Base-by-base conservation (phyloP, 768 basidiomycete species). In the Leccinum subgranulosum region DNA sequence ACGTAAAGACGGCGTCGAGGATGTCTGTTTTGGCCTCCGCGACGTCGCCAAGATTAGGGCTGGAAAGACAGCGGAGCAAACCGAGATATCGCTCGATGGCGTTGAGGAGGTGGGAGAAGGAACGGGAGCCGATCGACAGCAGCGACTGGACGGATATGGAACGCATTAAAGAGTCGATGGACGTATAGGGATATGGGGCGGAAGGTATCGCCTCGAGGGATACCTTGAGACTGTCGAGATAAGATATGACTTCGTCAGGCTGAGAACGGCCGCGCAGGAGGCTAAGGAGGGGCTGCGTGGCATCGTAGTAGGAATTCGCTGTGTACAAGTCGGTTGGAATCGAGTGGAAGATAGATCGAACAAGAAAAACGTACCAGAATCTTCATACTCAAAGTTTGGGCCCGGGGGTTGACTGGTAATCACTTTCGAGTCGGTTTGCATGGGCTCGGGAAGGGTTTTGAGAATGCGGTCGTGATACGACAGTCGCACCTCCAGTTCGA, bases 71-170 rank as follows among this genome's bases (percentile, higher is more conserved):
- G 17, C 88, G 88, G 19, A 94, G 77, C 5, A 94, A 77, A 5
- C 83, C 82, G 1, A 95, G 84, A 67, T 95, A 98, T 17, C 97
- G 88, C 69, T 99, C 97, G 63, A 98, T 93, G 4, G 94, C 95
- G 67, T 98, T 98, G 63, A 98, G 84, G 64, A 98, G 87, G 73
- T 99, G 97, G 0, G 95, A 98, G 79, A 99, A 98, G 3, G 95
- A 97, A 15, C 97, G 87, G 2, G 91, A 86, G 52, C 97, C 97
- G 58, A 98, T 90, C 69, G 91, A 86, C 6, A 98, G 81, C 5
- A 98, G 81, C 12, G 91, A 92, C 64, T 98, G 94, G 49, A 92
- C 79, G 17, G 90, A 80, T 63, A 98, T 88, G 28, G 89, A 86
- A 23, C 92, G 86, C 41, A 88, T 77, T 52, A 86, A 72, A 17